Conservation (phyloP, 768 basidiomycete genomes). For the Lactarius deliciosus region DNA sequence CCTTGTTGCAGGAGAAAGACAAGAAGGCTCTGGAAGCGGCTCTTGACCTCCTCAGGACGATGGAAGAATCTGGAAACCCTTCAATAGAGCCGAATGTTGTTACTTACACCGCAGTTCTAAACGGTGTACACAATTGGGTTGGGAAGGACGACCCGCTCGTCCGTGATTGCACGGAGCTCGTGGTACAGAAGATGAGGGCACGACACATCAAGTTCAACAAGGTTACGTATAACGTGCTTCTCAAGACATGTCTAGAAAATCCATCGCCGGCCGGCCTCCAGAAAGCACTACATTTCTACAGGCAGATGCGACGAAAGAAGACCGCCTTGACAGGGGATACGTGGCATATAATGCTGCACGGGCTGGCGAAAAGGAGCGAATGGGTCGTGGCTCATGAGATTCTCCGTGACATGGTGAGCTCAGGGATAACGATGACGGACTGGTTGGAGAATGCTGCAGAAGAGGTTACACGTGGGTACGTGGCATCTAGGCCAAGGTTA, state of each 20-base stretch:
- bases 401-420: constrained; percentile 56
- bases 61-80: constrained; percentile 57
- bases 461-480: constrained; percentile 27
- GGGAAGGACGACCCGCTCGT: constrained; percentile 48
- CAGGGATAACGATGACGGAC: constrained; percentile 52
- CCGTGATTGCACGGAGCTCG: constrained; percentile 47
- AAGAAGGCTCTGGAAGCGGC: constrained; percentile 58
- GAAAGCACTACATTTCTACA: constrained; percentile 57
- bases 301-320: constrained; percentile 54
- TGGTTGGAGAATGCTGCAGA: constrained; percentile 37
- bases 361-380: constrained; percentile 55
- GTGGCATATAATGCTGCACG: constrained; percentile 74
- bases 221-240: constrained; percentile 74
- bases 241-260: constrained; percentile 63
- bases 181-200: constrained; percentile 59
- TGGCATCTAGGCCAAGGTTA: constrained; percentile 15
- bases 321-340: constrained; percentile 58
- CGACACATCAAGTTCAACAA: constrained; percentile 55
- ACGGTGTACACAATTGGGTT: constrained; percentile 63
- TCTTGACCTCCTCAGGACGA: constrained; percentile 65
- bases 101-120: constrained; percentile 80
- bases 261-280: constrained; percentile 49
- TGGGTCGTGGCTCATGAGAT: constrained; percentile 63
- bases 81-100: constrained; percentile 63
- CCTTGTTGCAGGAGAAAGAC: constrained; percentile 59